Evolutionary conservation across 139 green algal genomes (phyloP).

Genomic region (Closterium sp.): DNA sequence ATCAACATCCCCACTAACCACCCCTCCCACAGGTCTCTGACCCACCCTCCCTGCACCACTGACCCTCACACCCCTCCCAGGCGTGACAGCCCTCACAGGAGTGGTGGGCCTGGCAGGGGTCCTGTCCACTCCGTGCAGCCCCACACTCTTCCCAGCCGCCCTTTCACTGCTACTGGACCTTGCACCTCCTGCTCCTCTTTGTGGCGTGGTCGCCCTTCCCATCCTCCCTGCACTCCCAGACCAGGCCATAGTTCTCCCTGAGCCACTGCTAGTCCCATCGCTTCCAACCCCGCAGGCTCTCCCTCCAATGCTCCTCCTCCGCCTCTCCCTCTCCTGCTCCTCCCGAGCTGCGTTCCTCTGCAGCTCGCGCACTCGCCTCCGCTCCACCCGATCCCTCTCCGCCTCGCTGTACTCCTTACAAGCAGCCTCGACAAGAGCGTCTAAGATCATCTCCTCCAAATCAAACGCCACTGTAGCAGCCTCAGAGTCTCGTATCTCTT

Average conservation of each 20-base stretch:
- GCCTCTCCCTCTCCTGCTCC: neutral
- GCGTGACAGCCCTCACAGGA: neutral
- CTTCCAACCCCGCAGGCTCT: neutral
- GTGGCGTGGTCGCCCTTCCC: neutral
- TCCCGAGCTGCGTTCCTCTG: too few relatives aligned
- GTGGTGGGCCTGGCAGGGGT: neutral
- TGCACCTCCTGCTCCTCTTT: neutral
- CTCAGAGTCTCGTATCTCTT: neutral
- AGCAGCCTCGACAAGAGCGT: slow-evolving; percentile 4
- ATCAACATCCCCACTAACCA: neutral
- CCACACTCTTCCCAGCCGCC: neutral
- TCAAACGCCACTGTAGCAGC: slow-evolving; percentile 11
- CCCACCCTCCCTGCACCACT: neutral
- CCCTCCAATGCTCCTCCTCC: neutral
- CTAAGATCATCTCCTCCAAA: slow-evolving; percentile 4
- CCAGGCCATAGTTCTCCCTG: neutral
- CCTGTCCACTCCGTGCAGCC: neutral
- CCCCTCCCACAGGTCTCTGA: neutral
- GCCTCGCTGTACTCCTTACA: slow-evolving; percentile 2
- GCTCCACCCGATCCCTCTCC: neutral
- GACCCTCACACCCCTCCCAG: neutral
- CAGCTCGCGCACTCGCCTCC: neutral
- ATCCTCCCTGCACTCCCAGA: neutral
- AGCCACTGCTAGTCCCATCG: neutral
- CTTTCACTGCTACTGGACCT: neutral